Evolutionary conservation across 1,139 yeast genomes (phyloP).

Genomic region (Lodderomyces beijingensis): DNA sequence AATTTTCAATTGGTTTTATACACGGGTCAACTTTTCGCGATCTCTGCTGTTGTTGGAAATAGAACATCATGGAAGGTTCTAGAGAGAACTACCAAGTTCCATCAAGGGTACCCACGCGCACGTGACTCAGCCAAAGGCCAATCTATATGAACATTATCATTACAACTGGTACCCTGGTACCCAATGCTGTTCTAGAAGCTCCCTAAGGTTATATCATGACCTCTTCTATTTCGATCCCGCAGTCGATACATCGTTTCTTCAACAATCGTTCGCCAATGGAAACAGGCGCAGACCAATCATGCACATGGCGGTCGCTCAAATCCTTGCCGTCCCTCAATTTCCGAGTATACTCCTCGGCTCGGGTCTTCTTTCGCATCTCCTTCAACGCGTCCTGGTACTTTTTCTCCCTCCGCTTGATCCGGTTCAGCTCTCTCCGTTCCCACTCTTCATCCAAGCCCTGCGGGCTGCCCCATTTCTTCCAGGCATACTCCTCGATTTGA

Average conservation of each 20-base stretch:
- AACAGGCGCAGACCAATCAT: conserved; percentile 63
- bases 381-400: conserved; percentile 69
- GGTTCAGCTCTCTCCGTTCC: conserved; percentile 72
- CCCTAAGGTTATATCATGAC: conserved; percentile 17
- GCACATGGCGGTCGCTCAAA: conserved; percentile 57
- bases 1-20: background rate
- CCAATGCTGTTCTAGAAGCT: too few relatives aligned
- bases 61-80: too few relatives aligned
- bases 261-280: conserved; percentile 42
- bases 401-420: conserved; percentile 71
- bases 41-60: too few relatives aligned
- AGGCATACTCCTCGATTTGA: conserved; percentile 90
- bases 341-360: conserved; percentile 87
- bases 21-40: too few relatives aligned
- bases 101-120: too few relatives aligned
- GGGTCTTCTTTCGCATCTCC: conserved; percentile 84
- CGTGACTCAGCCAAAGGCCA: too few relatives aligned
- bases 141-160: too few relatives aligned
- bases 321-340: conserved; percentile 56
- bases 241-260: conserved; percentile 64
- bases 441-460: conserved; percentile 91
- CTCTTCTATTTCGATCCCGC: conserved; percentile 87
- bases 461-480: conserved; percentile 91
- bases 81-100: too few relatives aligned
- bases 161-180: too few relatives aligned